Base-by-base conservation (phyloP, 2,329 filamentous ascomycete species). In the Colletotrichum godetiae region DNA sequence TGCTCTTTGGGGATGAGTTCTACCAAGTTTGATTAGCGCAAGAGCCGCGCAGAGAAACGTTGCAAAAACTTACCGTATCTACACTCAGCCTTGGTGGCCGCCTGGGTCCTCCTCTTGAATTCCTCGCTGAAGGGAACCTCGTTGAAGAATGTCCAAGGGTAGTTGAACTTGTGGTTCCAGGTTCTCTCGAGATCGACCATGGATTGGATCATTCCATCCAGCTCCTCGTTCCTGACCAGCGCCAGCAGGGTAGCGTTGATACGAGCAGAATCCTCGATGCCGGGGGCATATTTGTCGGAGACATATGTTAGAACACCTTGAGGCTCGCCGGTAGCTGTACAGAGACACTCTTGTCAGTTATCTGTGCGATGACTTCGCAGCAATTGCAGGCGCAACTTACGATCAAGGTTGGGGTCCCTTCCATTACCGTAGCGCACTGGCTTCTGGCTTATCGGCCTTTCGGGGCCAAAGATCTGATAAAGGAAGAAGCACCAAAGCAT, bases 131-230 rank as follows among this genome's bases (percentile, higher is more conserved):
- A 99, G 19, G 94, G 94, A 65, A 94, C 92, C 80, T 99, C 96
- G 84, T 99, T 99, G 89, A 99, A 97, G 83, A 99, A 99, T 10
- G 95, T 98, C 95, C 97, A 99, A 0, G 97, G 97, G 81, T 99
- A 99, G 86, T 99, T 99, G 90, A 98, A 99, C 81, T 99, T 99
- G 87, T 91, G 88, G 80, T 99, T 99, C 95, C 95, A 99, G 1
- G 96, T 98, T 76, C 93, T 87, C 85, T 99, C 97, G 73, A 99
- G 88, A 80, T 99, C 96, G 68, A 85, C 84, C 94, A 99, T 99
- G 31, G 95, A 95, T 80, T 92, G 90, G 31, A 98, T 86, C 87
- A 99, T 93, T 59, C 93, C 94, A 27, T 91, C 85, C 33, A 98
- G 86, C 86, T 99, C 97, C 80, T 94, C 92, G 80, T 99, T 99